These are phyloP conservation scores for Cymbopogon flexuosus DNA, from an alignment of 202 grass and related monocot species.

Conservation along the genomic window DNA sequence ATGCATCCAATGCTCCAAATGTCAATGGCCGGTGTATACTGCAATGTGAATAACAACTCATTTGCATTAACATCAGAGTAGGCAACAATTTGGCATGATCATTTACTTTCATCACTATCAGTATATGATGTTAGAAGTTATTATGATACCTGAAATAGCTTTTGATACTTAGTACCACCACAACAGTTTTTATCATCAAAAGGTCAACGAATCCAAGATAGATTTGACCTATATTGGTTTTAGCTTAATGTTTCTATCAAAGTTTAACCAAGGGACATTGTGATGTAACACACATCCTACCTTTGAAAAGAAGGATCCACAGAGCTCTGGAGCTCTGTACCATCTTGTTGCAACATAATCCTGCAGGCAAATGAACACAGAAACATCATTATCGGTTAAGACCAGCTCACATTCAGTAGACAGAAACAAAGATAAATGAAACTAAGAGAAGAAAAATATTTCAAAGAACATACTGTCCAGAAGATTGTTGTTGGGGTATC, in stretches of 20 bases:
- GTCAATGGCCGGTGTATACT: slow-evolving; percentile 99
- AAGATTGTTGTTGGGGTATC: slow-evolving; percentile 97
- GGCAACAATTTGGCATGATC: neutral
- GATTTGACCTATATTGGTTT: slow-evolving; percentile 7
- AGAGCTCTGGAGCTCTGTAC: slow-evolving; percentile 98
- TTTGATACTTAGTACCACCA: neutral
- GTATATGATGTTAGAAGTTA: neutral
- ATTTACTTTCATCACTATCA: neutral
- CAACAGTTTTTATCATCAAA: neutral
- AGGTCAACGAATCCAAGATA: slow-evolving; percentile 5
- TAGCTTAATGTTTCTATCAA: neutral
- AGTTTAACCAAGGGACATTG: slow-evolving; percentile 24
- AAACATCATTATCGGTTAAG: neutral
- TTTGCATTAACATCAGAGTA: neutral
- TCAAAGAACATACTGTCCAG: slow-evolving; percentile 75
- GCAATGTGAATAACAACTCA: slow-evolving; percentile 40
- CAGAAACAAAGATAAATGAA: neutral
- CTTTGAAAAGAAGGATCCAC: slow-evolving; percentile 98
- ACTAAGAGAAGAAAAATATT: slow-evolving; percentile 15
- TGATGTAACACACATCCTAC: slow-evolving; percentile 34
- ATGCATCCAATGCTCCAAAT: slow-evolving; percentile 99
- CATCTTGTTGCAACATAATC: slow-evolving; percentile 99
- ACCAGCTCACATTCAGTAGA: slow-evolving; percentile 1
- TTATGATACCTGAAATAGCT: neutral
- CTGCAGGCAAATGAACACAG: slow-evolving; percentile 39